Base-by-base conservation (phyloP, 1,284 basidiomycete species). In the Irpex rosettiformis region DNA sequence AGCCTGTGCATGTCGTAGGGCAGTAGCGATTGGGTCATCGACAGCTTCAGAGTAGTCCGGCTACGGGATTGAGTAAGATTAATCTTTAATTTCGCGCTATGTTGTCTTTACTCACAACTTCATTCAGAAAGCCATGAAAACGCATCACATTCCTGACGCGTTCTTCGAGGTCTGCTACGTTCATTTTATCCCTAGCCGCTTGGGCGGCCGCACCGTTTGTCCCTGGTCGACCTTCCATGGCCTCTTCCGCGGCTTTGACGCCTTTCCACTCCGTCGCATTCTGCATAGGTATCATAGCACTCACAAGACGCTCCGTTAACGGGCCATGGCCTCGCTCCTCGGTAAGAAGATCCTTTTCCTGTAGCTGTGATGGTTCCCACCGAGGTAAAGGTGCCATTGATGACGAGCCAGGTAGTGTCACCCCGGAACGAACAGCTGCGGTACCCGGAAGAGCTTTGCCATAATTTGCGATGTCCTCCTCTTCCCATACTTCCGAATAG, bases 21-120 rank as follows among this genome's bases (percentile, higher is more conserved):
- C 91, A 2, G 91, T 88, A 2, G 94, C 90, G 59, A 98, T 92
- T 54, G 96, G 94, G 72, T 98, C 96, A 68, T 98, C 96, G 47
- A 94, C 89, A 55, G 88, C 84, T 49, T 85, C 80, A 1, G 84
- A 77, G 66, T 85, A 91, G 70, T 94, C 88, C 57, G 89, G 88
- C 91, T 94, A 65, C 27, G 21, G 18, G 61, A 61, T 51, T 16
- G 8, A 3, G 3, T 28, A 51, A 51, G 48, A 27, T 51, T 7
- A 28, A 7, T 3, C 11, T 28, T 25, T 5, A 45, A 25, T 2
- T 4, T 45, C n/a, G n/a, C n/a, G n/a, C n/a, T n/a, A n/a, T n/a
- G n/a, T n/a, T n/a, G n/a, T 6, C 37, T 21, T 0, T 30, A 74
- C 83, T 72, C 71, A 86, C 86, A 65, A 82, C 77, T 40, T 75